Evolutionary conservation across 305 asterid species (phyloP).

Genomic region (Fraxinus albicans): DNA sequence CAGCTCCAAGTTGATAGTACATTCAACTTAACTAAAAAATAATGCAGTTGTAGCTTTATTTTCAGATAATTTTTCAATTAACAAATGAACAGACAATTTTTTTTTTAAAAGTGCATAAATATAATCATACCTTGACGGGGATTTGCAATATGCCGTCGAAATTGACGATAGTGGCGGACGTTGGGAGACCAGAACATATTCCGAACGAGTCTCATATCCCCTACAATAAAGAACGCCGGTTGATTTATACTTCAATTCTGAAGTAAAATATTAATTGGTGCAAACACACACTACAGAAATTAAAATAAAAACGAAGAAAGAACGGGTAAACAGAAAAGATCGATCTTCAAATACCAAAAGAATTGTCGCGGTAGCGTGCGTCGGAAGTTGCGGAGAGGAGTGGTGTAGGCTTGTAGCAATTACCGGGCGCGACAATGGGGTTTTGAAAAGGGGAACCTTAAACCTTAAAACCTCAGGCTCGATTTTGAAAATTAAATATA

Average conservation of each 20-base stretch:
- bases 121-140: conserved; percentile 28
- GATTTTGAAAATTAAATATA: background rate
- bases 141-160: conserved; percentile 22
- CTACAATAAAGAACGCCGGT: background rate
- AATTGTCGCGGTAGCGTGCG: background rate
- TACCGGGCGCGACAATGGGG: background rate
- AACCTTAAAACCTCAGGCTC: background rate
- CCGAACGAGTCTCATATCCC: conserved; percentile 34
- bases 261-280: background rate
- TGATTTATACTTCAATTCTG: background rate
- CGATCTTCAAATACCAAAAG: background rate
- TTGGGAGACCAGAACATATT: conserved; percentile 24
- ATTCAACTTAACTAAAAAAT: background rate
- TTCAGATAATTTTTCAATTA: conserved; percentile 3
- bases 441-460: background rate
- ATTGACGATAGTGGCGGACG: conserved; percentile 22
- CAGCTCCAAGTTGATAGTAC: background rate
- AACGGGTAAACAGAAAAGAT: background rate
- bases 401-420: background rate
- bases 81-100: background rate
- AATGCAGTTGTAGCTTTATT: background rate
- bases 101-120: background rate
- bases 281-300: background rate
- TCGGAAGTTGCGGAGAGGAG: background rate
- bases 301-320: background rate